phyloP scores from a whole-genome alignment of 2,329 filamentous ascomycete species.

The Thelonectria blattea region DNA sequence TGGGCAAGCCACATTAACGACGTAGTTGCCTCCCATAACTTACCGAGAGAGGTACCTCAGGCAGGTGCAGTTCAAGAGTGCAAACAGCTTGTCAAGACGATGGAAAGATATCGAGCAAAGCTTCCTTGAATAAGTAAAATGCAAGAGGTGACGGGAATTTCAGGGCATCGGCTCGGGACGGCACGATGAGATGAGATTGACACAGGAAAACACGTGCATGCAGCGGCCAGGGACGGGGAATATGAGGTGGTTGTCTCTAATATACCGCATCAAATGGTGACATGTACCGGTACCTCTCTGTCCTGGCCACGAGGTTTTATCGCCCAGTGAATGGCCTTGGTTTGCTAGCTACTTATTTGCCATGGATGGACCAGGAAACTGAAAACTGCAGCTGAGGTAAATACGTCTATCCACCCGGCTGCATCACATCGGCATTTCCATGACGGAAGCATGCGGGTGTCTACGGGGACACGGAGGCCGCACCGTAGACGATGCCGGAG shows the following conservation, averaged over 20 bases:
- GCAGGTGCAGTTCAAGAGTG: background rate
- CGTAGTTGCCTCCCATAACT: conserved; percentile 1
- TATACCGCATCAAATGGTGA: conserved; percentile 15
- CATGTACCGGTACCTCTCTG: conserved; percentile 13
- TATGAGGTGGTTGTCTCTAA: conserved; percentile 2
- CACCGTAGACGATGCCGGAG: conserved; percentile 30
- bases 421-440: conserved; percentile 15
- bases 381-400: conserved; percentile 19
- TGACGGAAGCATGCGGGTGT: background rate
- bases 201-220: conserved; percentile 8
- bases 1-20: conserved; percentile 1
- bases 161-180: background rate
- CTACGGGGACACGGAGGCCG: conserved; percentile 11
- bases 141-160: background rate
- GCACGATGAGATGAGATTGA: background rate
- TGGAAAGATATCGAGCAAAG: background rate
- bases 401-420: conserved; percentile 24
- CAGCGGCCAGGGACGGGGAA: background rate
- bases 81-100: background rate
- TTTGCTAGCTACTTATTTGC: conserved; percentile 12
- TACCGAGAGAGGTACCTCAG: background rate
- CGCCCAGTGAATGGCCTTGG: conserved; percentile 17
- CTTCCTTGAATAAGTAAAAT: background rate
- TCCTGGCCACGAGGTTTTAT: conserved; percentile 14
- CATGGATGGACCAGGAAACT: too few species aligned